Percentiles rank a stretch among this genome's conserved stretches.
Evolutionary conservation across 495 filamentous ascomycete genomes (phyloP).

Genomic region (Xylaria nigripes): DNA sequence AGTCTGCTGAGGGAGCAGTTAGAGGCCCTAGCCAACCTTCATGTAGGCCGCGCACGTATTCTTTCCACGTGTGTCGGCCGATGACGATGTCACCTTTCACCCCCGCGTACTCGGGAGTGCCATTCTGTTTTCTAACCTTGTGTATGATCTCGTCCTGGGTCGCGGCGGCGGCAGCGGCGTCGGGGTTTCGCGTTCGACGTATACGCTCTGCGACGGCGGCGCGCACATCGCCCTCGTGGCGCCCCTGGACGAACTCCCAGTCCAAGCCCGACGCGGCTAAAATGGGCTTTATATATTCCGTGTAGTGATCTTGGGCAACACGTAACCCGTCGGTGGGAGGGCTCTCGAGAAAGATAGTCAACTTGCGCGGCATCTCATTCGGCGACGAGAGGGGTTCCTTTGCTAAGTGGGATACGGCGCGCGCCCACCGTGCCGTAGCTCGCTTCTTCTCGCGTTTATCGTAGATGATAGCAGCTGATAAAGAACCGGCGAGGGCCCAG

Average conservation of each 20-base stretch:
- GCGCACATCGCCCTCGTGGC: conserved; percentile 79
- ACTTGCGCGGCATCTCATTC: conserved; percentile 63
- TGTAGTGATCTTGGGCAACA: conserved; percentile 81
- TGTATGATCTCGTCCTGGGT: conserved; percentile 50
- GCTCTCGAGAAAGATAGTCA: conserved; percentile 77
- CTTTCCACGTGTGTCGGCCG: conserved; percentile 93
- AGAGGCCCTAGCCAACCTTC: conserved; percentile 95
- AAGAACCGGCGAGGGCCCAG: conserved; percentile 64
- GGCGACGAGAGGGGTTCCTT: conserved; percentile 63
- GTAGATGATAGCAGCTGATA: conserved; percentile 72
- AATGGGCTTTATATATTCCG: conserved; percentile 90
- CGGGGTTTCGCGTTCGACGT: conserved; percentile 50
- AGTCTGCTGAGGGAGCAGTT: conserved; percentile 18
- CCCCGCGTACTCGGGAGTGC: conserved; percentile 62
- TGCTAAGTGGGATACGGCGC: conserved; percentile 77
- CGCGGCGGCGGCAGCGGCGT: conserved; percentile 28
- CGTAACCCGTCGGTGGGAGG: conserved; percentile 81
- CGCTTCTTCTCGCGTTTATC: conserved; percentile 83
- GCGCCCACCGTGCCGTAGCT: conserved; percentile 76
- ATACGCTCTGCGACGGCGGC: conserved; percentile 74
- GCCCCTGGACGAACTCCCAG: conserved; percentile 89
- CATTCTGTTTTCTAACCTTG: conserved; percentile 48
- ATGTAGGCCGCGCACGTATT: conserved; percentile 87
- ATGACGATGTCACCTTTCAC: conserved; percentile 77
- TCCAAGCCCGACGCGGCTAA: conserved; percentile 84